Conservation (phyloP, 352 stramenopile genomes). For the Paralagenidium karlingii region DNA sequence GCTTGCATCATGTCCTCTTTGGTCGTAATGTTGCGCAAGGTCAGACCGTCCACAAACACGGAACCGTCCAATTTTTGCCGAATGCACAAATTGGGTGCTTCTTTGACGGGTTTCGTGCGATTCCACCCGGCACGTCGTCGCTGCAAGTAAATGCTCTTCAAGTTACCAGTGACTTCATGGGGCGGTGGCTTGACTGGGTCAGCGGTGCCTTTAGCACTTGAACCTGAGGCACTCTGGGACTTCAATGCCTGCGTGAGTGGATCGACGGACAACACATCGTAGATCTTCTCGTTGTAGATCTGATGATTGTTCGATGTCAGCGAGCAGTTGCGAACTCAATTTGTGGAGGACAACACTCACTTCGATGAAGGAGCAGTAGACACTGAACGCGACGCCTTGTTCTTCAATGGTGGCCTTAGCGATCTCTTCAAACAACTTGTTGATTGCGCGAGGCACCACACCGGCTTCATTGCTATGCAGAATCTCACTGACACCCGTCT, state of each 20-base stretch:
- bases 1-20: slow-evolving; percentile 34
- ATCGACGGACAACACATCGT: slow-evolving; percentile 39
- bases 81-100: slow-evolving; percentile 33
- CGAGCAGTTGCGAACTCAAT: background rate
- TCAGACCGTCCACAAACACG: slow-evolving; percentile 61
- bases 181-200: background rate
- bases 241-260: slow-evolving; percentile 2
- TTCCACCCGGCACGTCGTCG: slow-evolving; percentile 45
- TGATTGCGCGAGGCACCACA: slow-evolving; percentile 40
- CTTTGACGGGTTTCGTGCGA: slow-evolving; percentile 21
- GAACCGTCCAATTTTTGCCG: slow-evolving; percentile 50
- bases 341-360: too few relatives aligned
- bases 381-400: slow-evolving; percentile 15
- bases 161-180: background rate
- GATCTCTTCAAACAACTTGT: slow-evolving; percentile 36
- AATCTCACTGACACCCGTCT: slow-evolving; percentile 7
- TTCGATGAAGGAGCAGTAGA: slow-evolving; percentile 63
- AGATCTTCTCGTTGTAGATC: slow-evolving; percentile 78
- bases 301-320: slow-evolving; percentile 4
- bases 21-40: slow-evolving; percentile 26
- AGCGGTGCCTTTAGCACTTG: slow-evolving; percentile 1
- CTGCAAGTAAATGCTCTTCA: background rate
- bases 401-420: slow-evolving; percentile 8
- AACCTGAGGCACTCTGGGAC: too few relatives aligned
- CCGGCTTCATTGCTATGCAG: slow-evolving; percentile 20